Conservation (phyloP, 2,329 filamentous ascomycete genomes). For the Colletotrichum kahawae region DNA sequence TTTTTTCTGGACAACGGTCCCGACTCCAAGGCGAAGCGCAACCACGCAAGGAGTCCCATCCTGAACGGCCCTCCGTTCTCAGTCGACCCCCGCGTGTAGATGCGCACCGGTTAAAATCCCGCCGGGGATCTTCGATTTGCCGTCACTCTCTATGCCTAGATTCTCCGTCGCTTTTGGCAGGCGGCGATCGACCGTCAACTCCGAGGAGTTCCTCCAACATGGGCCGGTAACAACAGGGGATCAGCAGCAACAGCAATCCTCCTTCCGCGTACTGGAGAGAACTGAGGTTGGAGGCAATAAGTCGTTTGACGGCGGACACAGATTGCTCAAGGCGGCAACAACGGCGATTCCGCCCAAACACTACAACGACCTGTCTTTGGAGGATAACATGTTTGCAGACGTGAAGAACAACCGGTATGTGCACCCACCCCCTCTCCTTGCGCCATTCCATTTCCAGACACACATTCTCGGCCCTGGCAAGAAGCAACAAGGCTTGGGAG, state of each 20-base stretch:
- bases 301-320: conserved; percentile 56
- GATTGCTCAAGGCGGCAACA: conserved; percentile 43
- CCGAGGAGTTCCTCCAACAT: conserved; percentile 60
- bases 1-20: not conserved
- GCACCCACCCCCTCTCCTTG: conserved; percentile 16
- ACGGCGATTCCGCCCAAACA: conserved; percentile 36
- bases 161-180: conserved; percentile 63
- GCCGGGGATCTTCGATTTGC: conserved; percentile 19
- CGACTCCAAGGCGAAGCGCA: not conserved
- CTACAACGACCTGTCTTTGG: conserved; percentile 42
- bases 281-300: conserved; percentile 48
- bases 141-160: conserved; percentile 62
- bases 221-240: conserved; percentile 46
- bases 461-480: conserved; percentile 8
- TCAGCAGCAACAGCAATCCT: conserved; percentile 38
- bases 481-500: not conserved
- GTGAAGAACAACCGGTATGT: conserved; percentile 64
- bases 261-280: conserved; percentile 65
- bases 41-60: not conserved
- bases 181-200: conserved; percentile 64
- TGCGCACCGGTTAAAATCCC: conserved; percentile 1
- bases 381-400: conserved; percentile 64
- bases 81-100: not conserved
- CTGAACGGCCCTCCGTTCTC: not conserved
- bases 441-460: conserved; percentile 9